phyloP scores from a whole-genome alignment of 306 rosid species.

The Trifolium repens region DNA sequence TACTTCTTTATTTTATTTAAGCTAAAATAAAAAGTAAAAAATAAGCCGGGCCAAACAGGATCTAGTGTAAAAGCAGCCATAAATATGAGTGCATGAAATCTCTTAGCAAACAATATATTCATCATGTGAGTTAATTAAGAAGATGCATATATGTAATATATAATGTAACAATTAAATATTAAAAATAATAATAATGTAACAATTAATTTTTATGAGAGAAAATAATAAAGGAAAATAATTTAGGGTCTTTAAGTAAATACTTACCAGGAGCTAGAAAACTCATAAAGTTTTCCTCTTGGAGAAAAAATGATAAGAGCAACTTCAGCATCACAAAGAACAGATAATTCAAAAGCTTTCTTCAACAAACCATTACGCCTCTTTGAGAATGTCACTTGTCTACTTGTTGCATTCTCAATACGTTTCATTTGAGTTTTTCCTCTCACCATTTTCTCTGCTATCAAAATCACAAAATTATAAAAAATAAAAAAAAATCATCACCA shows the following conservation, averaged over 20 bases:
- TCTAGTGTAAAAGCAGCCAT: background rate
- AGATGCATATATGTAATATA: background rate
- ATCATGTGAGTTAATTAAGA: no score
- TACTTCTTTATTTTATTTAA: no score
- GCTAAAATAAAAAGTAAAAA: no score
- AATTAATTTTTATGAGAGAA: background rate
- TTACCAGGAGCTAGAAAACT: slow-evolving; percentile 51
- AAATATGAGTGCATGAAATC: background rate
- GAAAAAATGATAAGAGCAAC: slow-evolving; percentile 56
- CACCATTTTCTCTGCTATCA: slow-evolving; percentile 54
- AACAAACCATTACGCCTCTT: slow-evolving; percentile 76
- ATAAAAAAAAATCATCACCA: background rate
- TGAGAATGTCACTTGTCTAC: slow-evolving; percentile 82
- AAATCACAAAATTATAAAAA: background rate
- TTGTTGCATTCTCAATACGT: slow-evolving; percentile 79
- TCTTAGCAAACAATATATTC: background rate
- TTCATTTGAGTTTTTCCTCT: slow-evolving; percentile 88
- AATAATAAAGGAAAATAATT: background rate
- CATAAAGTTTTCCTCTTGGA: slow-evolving; percentile 53
- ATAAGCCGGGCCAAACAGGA: no score
- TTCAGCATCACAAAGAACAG: slow-evolving; percentile 76
- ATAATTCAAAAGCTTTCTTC: slow-evolving; percentile 88
- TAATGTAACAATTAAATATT: background rate
- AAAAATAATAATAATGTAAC: no score
- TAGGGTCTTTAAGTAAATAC: background rate